A percentile compares a stretch with the other conserved stretches of the same genome.
Evolutionary conservation across 1,139 yeast species (phyloP).

Genomic region (Yamadazyma spencermartinsiae): DNA sequence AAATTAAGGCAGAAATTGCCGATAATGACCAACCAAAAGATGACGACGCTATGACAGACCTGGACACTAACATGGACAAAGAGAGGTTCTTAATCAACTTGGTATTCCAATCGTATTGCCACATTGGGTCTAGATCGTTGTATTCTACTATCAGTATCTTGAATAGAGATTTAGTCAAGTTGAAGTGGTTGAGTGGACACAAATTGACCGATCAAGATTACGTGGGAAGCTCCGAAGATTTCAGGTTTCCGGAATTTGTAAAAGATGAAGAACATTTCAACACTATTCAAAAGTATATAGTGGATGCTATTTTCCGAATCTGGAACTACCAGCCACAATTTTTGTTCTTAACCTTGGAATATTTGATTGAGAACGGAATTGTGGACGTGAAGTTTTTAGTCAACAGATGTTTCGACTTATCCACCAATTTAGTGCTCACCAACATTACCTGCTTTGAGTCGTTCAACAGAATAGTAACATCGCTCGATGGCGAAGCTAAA

Average conservation of each 20-base stretch:
- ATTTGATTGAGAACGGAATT: constrained; percentile 54
- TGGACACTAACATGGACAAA: constrained; percentile 20
- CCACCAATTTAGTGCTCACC: constrained; percentile 36
- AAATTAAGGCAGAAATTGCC: constrained; percentile 30
- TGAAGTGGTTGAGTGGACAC: constrained; percentile 45
- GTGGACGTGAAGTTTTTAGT: constrained; percentile 44
- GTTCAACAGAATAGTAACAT: constrained; percentile 34
- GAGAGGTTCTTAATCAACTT: constrained; percentile 57
- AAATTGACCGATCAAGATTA: constrained; percentile 29
- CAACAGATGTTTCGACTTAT: constrained; percentile 40
- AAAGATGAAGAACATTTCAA: constrained; percentile 26
- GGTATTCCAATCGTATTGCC: constrained; percentile 71
- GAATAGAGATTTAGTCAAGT: constrained; percentile 52
- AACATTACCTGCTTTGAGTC: constrained; percentile 51
- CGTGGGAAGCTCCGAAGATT: constrained; percentile 26
- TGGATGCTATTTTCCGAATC: constrained; percentile 67
- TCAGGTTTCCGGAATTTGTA: constrained; percentile 37
- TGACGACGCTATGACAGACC: background rate
- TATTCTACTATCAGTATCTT: constrained; percentile 81
- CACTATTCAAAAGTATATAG: constrained; percentile 43
- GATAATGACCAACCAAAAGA: constrained; percentile 10
- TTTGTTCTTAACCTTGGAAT: constrained; percentile 69
- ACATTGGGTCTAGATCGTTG: constrained; percentile 85
- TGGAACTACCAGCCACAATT: constrained; percentile 86
- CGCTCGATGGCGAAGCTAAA: constrained; percentile 4